A percentile compares a stretch with the other conserved stretches of the same genome.
These are phyloP conservation scores for Sophora flavescens DNA, from an alignment of 306 rosid species.

Conservation along the genomic window DNA sequence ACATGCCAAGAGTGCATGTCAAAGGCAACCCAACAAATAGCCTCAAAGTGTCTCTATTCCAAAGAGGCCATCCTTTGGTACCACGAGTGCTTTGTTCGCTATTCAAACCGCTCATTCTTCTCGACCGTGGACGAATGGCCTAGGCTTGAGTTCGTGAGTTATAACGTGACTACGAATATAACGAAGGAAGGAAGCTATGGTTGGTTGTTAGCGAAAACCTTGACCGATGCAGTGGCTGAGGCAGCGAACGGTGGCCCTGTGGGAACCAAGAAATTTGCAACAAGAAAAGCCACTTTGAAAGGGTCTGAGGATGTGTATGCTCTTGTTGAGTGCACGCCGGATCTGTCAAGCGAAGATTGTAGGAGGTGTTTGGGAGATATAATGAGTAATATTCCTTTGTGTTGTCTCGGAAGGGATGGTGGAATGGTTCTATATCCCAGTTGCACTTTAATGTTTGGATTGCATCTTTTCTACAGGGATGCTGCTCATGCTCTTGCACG, in stretches of 20 bases:
- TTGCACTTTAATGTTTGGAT: conserved; percentile 41
- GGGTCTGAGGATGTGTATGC: not conserved
- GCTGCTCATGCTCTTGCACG: not conserved
- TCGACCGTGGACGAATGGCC: conserved; percentile 42
- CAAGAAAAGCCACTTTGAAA: not conserved
- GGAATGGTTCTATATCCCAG: conserved; percentile 46
- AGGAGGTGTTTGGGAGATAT: conserved; percentile 36
- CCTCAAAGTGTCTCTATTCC: not conserved
- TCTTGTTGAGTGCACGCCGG: conserved; percentile 41
- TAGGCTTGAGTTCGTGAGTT: not conserved
- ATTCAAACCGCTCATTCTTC: conserved; percentile 27
- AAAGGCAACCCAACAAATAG: not conserved
- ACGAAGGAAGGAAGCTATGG: not conserved
- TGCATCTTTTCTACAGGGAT: not conserved
- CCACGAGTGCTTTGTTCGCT: conserved; percentile 7
- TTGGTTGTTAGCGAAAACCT: conserved; percentile 23
- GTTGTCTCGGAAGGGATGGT: conserved; percentile 31
- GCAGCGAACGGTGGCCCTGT: conserved; percentile 10
- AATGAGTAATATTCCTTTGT: conserved; percentile 16
- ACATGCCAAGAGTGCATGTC: not conserved
- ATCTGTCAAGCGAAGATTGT: conserved; percentile 40
- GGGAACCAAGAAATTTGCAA: conserved; percentile 32
- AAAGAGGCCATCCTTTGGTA: conserved; percentile 28
- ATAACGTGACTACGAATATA: not conserved
- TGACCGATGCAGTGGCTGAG: conserved; percentile 33